Percentiles rank a stretch among this genome's conserved stretches.
These are phyloP conservation scores for Cercospora sp. DNA, from an alignment of 2,329 filamentous ascomycete species.

Conservation along the genomic window DNA sequence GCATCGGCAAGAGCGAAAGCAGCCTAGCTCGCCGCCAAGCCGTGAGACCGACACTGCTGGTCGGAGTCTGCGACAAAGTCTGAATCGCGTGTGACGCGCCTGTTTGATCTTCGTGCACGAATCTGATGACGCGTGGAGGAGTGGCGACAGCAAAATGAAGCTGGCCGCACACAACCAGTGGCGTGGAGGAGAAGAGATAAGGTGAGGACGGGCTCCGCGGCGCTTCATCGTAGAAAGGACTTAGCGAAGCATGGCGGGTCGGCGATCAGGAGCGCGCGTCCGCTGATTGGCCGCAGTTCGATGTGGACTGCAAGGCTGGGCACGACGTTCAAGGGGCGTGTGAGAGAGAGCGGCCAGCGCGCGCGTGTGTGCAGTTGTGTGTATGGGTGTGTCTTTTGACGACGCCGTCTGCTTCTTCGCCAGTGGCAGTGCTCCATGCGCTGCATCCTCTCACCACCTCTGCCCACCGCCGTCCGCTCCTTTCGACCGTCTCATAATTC, in stretches of 20 bases:
- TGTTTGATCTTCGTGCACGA: neutral
- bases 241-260: constrained; percentile 1
- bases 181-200: neutral
- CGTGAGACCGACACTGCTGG: constrained; percentile 16
- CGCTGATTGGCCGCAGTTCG: neutral
- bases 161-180: neutral
- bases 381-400: neutral
- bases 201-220: constrained; percentile 1
- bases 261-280: neutral
- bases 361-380: neutral
- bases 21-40: neutral
- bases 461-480: neutral
- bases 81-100: constrained; percentile 17
- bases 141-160: constrained; percentile 12
- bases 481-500: neutral
- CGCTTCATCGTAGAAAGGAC: constrained; percentile 4
- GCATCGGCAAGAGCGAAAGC: neutral
- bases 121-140: constrained; percentile 2
- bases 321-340: neutral
- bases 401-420: neutral
- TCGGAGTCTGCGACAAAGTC: constrained; percentile 18
- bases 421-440: neutral
- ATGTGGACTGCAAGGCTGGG: neutral
- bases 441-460: neutral
- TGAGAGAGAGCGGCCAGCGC: neutral